Evolutionary conservation across 2,329 filamentous ascomycete genomes (phyloP).

Genomic region (Sphaerostilbella broomeana): DNA sequence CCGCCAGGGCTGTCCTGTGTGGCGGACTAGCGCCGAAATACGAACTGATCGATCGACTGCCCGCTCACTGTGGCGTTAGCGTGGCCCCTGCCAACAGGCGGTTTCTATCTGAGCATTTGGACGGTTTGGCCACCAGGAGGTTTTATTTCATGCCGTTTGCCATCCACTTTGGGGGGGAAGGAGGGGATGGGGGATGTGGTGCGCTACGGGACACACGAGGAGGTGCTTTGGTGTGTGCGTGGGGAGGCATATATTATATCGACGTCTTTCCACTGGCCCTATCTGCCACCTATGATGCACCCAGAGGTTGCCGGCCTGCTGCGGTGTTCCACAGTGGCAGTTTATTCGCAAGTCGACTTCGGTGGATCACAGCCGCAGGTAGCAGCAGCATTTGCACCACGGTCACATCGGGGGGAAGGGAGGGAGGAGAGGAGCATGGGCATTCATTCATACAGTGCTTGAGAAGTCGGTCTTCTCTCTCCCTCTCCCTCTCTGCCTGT

Average conservation of each 20-base stretch:
- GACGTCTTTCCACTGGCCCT: too few species aligned
- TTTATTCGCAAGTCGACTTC: not conserved
- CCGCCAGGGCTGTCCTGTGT: conserved; percentile 15
- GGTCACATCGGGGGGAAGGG: not conserved
- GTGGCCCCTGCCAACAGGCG: not conserved
- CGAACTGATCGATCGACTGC: conserved; percentile 23
- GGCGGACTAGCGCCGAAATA: conserved; percentile 17
- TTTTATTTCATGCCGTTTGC: conserved; percentile 4
- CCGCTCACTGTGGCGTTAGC: conserved; percentile 13
- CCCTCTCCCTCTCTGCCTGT: too few species aligned
- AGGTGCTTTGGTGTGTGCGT: not conserved
- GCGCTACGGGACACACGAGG: too few species aligned
- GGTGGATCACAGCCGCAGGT: not conserved
- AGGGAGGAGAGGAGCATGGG: not conserved
- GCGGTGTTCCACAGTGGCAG: conserved; percentile 13
- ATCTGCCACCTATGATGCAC: too few species aligned
- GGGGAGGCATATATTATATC: not conserved
- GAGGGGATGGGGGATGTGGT: not conserved
- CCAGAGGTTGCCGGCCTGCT: too few species aligned
- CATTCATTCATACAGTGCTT: too few species aligned
- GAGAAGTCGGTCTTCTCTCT: too few species aligned
- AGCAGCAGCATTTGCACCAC: too few species aligned
- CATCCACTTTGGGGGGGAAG: not conserved
- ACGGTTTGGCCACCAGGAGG: too few species aligned
- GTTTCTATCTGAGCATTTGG: too few species aligned